Base-by-base conservation (phyloP, 2,329 filamentous ascomycete species). In the Aspergillus transmontanensis region DNA sequence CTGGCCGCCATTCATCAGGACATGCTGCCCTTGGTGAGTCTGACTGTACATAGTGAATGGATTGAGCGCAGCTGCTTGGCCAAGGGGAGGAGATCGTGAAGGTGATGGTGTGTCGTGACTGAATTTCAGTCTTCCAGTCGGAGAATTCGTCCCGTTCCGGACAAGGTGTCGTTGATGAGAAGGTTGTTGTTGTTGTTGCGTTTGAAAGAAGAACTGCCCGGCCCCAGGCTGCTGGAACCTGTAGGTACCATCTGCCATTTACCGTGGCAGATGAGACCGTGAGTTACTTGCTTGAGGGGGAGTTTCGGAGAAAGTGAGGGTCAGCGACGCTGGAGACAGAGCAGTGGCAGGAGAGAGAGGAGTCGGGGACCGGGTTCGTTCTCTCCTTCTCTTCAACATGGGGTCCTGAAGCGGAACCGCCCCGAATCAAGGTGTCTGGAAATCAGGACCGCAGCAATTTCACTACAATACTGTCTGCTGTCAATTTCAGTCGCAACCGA, bases 161-260 rank as follows among this genome's bases (percentile, higher is more conserved):
- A 78, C 73, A 60, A 79, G 73, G 71, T 81, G 79, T 68, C 79
- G 76, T 71, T 76, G 78, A 64, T 80, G 79, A 64, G 76, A 71
- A 66, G 75, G 74, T 64, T 80, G 48, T 32, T 51, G 48, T 51
- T 51, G 80, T 51, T 51, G 80, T 69, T 82, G 80, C 64, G 78
- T 73, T 75, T 79, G 76, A 67, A 81, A 82, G 72, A 78, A 82
- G 70, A 81, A 83, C 72, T 80, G 81, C 77, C 81, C 81, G 79
- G 80, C 79, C 77, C 80, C 81, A 81, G 81, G 80, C 80, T 83
- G 81, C 77, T 82, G 81, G 80, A 81, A 83, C 78, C 81, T 80
- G 79, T 82, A 83, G 77, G 80, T 79, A 82, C 81, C 81, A 83
- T 83, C 81, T 81, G 81, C 81, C 81, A 83, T 83, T 79, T 82